Evolutionary conservation across 345 rosid species (phyloP), one percentile per base, ranked within the genome.

Genomic region (Abelmoschus esculentus): DNA sequence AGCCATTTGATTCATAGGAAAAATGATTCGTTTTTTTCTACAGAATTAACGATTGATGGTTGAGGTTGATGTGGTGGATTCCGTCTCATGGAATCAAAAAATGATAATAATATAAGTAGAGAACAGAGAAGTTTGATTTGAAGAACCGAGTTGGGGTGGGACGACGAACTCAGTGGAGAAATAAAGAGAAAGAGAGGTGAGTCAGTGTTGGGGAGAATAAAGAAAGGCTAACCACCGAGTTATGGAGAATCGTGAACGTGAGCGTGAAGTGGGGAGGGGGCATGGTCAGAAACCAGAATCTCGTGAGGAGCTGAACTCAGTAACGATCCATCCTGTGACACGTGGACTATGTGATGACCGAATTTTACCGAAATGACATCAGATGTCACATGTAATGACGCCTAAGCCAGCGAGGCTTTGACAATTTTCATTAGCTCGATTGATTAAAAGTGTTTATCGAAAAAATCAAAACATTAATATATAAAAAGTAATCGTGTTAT

Each of bases 201-300:
- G 68, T 12, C 26, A 22, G 31, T 36, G 49, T 15, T 36, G 36
- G 36, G 36, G 40, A 36, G 40, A 36, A 36, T 36, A 36, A 36
- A 36, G 40, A 36, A 6, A 36, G 40, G 40, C 1, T 5, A 6
- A 36, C 40, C 40, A 6, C 40, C 42, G 42, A 38, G 15, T 71
- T 62, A 62, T 10, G 74, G 74, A 71, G 67, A 72, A 56, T 61
- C 53, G 69, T 61, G 74, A 61, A 26, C 69, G 50, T 50, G 61
- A 61, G 26, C 59, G 59, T 54, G 57, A 53, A 53, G 57, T 42
- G 46, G 12, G 11, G 12, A 32, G 1, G 54, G 28, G 36, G 36
- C 4, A 31, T 46, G n/a, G 17, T 54, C 66, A 70, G 66, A 10
- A 44, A 59, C 73, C 65, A 54, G 75, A 53, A 72, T 72, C 68